Base-by-base conservation (phyloP, 768 basidiomycete genomes). In the Tubosaeta sp. region DNA sequence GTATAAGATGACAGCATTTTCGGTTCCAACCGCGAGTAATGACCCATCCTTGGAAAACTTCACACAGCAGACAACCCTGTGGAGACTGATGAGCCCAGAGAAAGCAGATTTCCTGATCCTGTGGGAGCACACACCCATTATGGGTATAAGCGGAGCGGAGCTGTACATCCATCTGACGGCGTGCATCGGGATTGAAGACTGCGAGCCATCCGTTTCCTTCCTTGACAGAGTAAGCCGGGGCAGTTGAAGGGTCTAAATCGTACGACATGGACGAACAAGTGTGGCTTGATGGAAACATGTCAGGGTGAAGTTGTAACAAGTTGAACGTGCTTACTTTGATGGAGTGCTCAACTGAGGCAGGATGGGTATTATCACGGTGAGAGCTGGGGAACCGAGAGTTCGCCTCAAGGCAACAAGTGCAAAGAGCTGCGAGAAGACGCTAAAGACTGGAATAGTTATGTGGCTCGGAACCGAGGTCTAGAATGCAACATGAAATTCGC, bases 131-230 rank as follows among this genome's bases (percentile, higher is more conserved):
- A 35, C 62, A 92, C 91, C 86, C 89, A 61, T 89, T 87, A 63
- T 95, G 93, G 67, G 81, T 79, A 42, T 93, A 73, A 32, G 83
- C 86, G 65, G 91, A 88, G 42, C 86, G 78, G 48, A 79, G 62
- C n/a, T 69, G 67, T 31, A 81, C 76, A 54, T 82, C 80, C 59
- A 82, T 71, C 60, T 74, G 71, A 59, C 78, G 75, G 11, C 55
- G 66, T 16, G 72, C 73, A 47, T 75, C 73, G 46, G 76, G 73
- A 61, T 78, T 80, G 71, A 80, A 81, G 37, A 79, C 72, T 16
- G 75, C 77, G 33, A 78, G 66, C 80, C 80, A 82, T 37, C 80
- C 80, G 26, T 64, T 58, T 5, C 78, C 78, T 57, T 81, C 78
- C 64, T 80, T 72, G 55, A 72, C 45, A 25, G 62, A 66, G 47